Base-by-base conservation (phyloP, 2,329 filamentous ascomycete species). In the Daldinia sp. region DNA sequence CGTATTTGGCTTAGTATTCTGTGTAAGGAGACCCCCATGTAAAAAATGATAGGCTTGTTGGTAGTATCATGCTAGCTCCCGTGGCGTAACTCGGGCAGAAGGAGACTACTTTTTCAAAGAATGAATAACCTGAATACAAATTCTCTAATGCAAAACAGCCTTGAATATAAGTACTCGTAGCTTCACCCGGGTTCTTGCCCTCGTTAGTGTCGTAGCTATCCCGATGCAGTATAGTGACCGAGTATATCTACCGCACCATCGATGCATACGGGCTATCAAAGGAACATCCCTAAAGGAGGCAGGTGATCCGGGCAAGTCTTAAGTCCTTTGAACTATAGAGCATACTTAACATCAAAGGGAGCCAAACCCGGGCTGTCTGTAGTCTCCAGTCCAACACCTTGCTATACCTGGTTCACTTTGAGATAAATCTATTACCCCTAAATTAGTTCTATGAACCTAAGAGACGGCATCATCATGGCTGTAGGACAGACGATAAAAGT, bases 401-500 rank as follows among this genome's bases (percentile, higher is more conserved):
- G n/a, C 3, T 17, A 15, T 13, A 6, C 5, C 23, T n/a, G 21
- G n/a, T 25, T 1, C 9, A 39, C 5, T 3, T 21, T 15, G 15
- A 39, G 15, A 39, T 19, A 39, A 7, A 19, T 3, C 6, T 39
- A 7, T 17, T 13, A 13, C 21, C 9, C 9, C 10, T 10, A 4
- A 41, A 23, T 19, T 9, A 13, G 2, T 43, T 43, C 11, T 15
- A 43, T 45, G 25, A 27, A 11, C 19, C 2, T 23, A n/a, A 45
- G 39, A 27, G 21, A 45, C 21, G n/a, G n/a, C n/a, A n/a, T n/a
- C n/a, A 48, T 7, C 45, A 48, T 48, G 47, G 30, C 47, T 6
- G 29, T 19, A 30, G 15, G 17, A 25, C 47, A 50, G 19, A 66
- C 64, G 1, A 53, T 70, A n/a, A 37, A 58, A 30, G 68, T 70